These are phyloP conservation scores for Suillus discolor DNA, from an alignment of 768 basidiomycete genomes.

Conservation along the genomic window DNA sequence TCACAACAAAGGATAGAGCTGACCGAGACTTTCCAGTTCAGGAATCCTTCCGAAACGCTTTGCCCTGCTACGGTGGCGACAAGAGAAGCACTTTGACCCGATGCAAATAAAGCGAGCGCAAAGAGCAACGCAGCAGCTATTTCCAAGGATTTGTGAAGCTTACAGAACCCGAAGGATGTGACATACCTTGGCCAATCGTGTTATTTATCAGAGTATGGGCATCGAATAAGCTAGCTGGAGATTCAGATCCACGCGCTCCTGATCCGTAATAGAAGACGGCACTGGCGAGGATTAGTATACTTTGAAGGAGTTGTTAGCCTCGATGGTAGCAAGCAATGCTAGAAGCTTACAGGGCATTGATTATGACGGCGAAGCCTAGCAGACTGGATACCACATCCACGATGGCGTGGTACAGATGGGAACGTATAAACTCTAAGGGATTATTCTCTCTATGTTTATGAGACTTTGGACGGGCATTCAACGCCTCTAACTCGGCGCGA, in stretches of 20 bases:
- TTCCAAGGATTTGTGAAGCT: slow-evolving; percentile 10
- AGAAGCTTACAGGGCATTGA: slow-evolving; percentile 73
- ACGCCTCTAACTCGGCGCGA: slow-evolving; percentile 21
- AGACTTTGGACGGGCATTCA: slow-evolving; percentile 35
- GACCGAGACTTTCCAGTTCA: slow-evolving; percentile 84
- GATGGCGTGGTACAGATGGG: slow-evolving; percentile 67
- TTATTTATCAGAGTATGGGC: slow-evolving; percentile 75
- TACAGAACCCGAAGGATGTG: not conserved
- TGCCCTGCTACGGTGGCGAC: slow-evolving; percentile 92
- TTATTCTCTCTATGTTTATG: slow-evolving; percentile 64
- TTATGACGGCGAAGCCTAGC: slow-evolving; percentile 83
- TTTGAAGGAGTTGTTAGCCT: slow-evolving; percentile 26
- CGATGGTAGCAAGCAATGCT: not conserved
- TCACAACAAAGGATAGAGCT: slow-evolving; percentile 17
- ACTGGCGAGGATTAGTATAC: slow-evolving; percentile 80
- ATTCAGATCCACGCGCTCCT: slow-evolving; percentile 39
- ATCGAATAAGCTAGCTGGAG: slow-evolving; percentile 79
- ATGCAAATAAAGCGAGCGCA: slow-evolving; percentile 79
- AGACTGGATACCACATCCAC: slow-evolving; percentile 69
- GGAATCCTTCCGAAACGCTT: slow-evolving; percentile 87
- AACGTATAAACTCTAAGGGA: slow-evolving; percentile 51
- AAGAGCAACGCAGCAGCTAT: slow-evolving; percentile 84
- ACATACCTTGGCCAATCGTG: slow-evolving; percentile 67
- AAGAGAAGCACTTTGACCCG: slow-evolving; percentile 89
- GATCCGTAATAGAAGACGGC: slow-evolving; percentile 75